phyloP scores from a whole-genome alignment of 2,329 filamentous ascomycete species.

The Nemania abortiva region DNA sequence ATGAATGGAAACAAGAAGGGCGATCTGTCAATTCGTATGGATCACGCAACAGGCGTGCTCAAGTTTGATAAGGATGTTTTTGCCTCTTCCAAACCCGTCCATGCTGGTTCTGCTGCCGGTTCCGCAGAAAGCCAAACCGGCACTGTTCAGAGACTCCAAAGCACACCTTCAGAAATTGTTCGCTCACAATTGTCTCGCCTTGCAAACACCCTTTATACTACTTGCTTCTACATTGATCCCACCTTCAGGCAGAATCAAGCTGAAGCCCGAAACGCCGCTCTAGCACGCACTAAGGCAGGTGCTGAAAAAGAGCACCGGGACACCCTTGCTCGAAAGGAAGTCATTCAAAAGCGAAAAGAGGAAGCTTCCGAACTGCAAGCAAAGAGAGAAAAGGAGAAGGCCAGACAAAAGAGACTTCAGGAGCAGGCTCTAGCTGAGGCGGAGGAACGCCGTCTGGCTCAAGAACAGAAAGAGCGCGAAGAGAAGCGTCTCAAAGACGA shows the following conservation, averaged over 20 bases:
- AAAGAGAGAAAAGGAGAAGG: slow-evolving; percentile 91
- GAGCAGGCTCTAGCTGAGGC: slow-evolving; percentile 91
- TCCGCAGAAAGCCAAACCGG: slow-evolving; percentile 88
- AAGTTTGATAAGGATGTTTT: slow-evolving; percentile 99
- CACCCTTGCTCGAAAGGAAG: slow-evolving; percentile 83
- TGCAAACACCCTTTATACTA: slow-evolving; percentile 89
- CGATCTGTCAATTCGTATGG: slow-evolving; percentile 93
- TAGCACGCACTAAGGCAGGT: slow-evolving; percentile 84
- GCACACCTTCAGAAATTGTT: slow-evolving; percentile 97
- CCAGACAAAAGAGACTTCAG: slow-evolving; percentile 85
- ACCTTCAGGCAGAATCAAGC: slow-evolving; percentile 85
- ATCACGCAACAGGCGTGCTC: slow-evolving; percentile 93
- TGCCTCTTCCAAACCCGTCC: slow-evolving; percentile 92
- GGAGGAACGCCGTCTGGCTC: slow-evolving; percentile 87
- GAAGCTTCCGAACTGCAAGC: slow-evolving; percentile 90
- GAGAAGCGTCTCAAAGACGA: slow-evolving; percentile 87
- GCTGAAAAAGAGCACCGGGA: slow-evolving; percentile 93
- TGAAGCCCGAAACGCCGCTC: slow-evolving; percentile 82
- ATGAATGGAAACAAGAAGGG: slow-evolving; percentile 99
- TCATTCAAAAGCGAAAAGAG: slow-evolving; percentile 98
- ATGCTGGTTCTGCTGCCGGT: slow-evolving; percentile 84
- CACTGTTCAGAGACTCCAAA: slow-evolving; percentile 94
- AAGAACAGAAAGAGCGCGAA: slow-evolving; percentile 92
- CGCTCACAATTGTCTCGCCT: slow-evolving; percentile 93
- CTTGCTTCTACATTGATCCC: slow-evolving; percentile 95